Evolutionary conservation across 2,329 filamentous ascomycete species (phyloP).

Genomic region (Neurospora crassa): DNA sequence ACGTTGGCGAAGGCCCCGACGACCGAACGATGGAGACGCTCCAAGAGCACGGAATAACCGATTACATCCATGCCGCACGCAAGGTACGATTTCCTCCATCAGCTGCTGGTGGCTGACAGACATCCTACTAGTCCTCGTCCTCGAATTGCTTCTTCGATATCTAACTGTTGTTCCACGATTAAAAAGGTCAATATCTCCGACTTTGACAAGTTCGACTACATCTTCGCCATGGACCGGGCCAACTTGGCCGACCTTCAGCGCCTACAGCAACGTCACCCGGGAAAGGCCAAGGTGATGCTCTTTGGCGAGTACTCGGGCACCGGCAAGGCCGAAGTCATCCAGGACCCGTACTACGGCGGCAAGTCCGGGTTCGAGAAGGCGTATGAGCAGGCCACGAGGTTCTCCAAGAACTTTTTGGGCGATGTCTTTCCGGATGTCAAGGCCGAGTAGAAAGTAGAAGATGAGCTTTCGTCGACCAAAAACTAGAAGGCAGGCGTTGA

Average conservation of each 20-base stretch:
- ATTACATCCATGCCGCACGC: constrained; percentile 69
- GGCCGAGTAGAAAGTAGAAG: constrained; percentile 10
- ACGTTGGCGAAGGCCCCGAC: constrained; percentile 68
- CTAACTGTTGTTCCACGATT: no score
- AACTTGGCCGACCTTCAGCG: constrained; percentile 66
- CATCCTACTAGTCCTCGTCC: not conserved
- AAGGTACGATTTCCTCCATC: constrained; percentile 44
- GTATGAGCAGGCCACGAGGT: constrained; percentile 75
- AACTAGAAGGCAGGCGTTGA: not conserved
- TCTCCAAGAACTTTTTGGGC: constrained; percentile 66
- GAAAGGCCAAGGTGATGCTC: constrained; percentile 61
- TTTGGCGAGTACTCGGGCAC: constrained; percentile 75
- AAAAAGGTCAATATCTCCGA: constrained; percentile 51
- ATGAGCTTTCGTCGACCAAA: not conserved
- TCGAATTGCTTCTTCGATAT: not conserved
- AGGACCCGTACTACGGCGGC: constrained; percentile 91
- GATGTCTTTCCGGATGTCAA: constrained; percentile 38
- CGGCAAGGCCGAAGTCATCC: constrained; percentile 58
- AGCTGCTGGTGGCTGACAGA: not conserved
- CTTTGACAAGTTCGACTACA: constrained; percentile 81
- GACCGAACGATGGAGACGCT: constrained; percentile 76
- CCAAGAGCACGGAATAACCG: constrained; percentile 59
- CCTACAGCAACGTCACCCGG: constrained; percentile 46
- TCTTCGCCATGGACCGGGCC: constrained; percentile 85
- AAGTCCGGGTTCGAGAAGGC: constrained; percentile 70